Evolutionary conservation across 495 filamentous ascomycete genomes (phyloP), one percentile per base, ranked within the genome.

Genomic region (Tuber microsphaerosporum): DNA sequence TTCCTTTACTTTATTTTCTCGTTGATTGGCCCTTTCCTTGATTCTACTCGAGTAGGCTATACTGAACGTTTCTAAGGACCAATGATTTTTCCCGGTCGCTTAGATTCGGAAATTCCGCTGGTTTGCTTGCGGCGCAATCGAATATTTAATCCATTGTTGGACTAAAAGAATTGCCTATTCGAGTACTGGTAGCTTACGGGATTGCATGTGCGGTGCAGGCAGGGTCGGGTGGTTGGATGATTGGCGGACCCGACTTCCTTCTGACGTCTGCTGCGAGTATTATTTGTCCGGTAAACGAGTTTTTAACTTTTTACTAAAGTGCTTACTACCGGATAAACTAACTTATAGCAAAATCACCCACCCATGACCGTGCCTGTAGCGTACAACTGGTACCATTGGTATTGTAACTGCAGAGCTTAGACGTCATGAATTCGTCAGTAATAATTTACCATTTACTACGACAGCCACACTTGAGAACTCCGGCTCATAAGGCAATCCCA

Each of bases 221-320:
- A 48, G 20, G 12, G 12, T 61, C 71, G 10, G 20, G 48, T 61
- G n/a, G 12, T 39, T 75, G 5, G 26, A 46, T 19, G 69, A 74
- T 72, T 72, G 73, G 70, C 41, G 76, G 70, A 70, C 39, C 26
- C 51, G 20, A 51, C 70, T 61, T 72, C 70, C 73, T 79, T 41
- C 77, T 79, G 77, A 79, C 77, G 77, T 79, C 77, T 56, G 10
- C 51, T 56, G 5, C 19, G 46, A 9, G 19, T 48, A 48, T 56
- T 26, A 26, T 56, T 56, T 26, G 48, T 56, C 9, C 48, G 48
- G 48, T 56, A 26, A 48, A 48, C 20, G 46, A 19, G 45, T 46
- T 46, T 6, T 46, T 46, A 20, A 48, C 46, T 19, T 22, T 48
- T 48, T 22, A 48, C 46, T 20, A 48, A 20, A 48, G 46, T 19